Conservation (phyloP, 2,329 filamentous ascomycete species). For the Colletotrichum simmondsii region DNA sequence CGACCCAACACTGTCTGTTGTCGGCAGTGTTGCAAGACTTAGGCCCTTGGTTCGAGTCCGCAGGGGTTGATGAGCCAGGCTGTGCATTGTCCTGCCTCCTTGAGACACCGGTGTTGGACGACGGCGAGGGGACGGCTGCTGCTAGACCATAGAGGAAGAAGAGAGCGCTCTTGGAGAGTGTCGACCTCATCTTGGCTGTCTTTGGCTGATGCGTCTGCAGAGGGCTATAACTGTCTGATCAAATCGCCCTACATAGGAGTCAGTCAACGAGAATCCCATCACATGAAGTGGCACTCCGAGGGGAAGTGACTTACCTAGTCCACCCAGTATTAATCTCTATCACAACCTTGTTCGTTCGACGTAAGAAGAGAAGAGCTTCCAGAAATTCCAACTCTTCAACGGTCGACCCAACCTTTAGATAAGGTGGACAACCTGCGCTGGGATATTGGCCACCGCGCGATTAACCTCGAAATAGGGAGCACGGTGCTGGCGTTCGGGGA, state of each 20-base stretch:
- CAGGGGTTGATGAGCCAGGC: background rate
- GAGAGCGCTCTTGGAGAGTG: slow-evolving; percentile 16
- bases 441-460: background rate
- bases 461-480: slow-evolving; percentile 5
- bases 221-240: background rate
- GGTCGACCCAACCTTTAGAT: slow-evolving; percentile 25
- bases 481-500: slow-evolving; percentile 31
- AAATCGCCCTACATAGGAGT: background rate
- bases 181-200: slow-evolving; percentile 18
- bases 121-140: background rate
- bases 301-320: background rate
- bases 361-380: slow-evolving; percentile 17
- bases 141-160: slow-evolving; percentile 27
- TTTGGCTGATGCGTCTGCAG: no score
- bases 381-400: slow-evolving; percentile 20
- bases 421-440: slow-evolving; percentile 2
- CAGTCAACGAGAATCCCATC: background rate
- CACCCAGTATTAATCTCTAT: background rate
- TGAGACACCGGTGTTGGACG: background rate
- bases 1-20: slow-evolving; percentile 39
- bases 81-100: slow-evolving; percentile 14
- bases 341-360: background rate
- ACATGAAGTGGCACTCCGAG: background rate
- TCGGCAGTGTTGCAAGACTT: slow-evolving; percentile 38
- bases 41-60: background rate